Base-by-base conservation (phyloP, 768 basidiomycete genomes). In the Mycena chlorophos region DNA sequence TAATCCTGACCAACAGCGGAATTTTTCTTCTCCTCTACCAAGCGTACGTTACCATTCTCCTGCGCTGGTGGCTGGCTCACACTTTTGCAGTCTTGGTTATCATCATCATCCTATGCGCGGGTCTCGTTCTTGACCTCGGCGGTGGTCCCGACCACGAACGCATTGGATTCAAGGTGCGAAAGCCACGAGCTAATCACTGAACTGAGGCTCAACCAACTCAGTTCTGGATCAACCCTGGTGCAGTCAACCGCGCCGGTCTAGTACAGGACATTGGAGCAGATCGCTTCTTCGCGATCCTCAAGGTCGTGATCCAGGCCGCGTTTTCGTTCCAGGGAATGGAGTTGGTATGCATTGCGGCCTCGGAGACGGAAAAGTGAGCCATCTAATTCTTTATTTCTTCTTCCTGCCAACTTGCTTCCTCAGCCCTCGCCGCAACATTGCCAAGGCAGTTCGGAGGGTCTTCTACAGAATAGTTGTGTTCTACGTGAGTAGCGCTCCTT, bases 241-340 rank as follows among this genome's bases (percentile, higher is more conserved):
- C 84, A 20, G 45, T 82, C 17, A 71, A 72, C 43, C 63, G 78
- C 31, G 72, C 75, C 16, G 73, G 74, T n/a, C 64, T 79, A 17
- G 76, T 78, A 25, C 64, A 64, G 13, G 69, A 72, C 38, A 57
- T 79, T 39, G 77, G 80, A 49, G 73, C 75, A 4, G 78, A 80
- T 61, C 73, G 76, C 13, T 80, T 80, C 66, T 69, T 80, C 12
- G 79, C 72, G 0, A 71, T 77, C 40, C 59, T 80, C 20, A 69
- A 67, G 55, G 76, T 78, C 27, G 56, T 80, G n/a, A 73, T 80
- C 22, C 76, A 80, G 62, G 79, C 80, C 14, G 84, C 83, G 2
- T 94, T 89, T 77, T 89, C 89, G 4, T 87, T 85, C 74, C 83
- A 88, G 63, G 88, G 85, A 34, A 83, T 90, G 75, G 89, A 92